Base-by-base conservation (phyloP, 2,329 filamentous ascomycete species). In the Cadophora sp. region DNA sequence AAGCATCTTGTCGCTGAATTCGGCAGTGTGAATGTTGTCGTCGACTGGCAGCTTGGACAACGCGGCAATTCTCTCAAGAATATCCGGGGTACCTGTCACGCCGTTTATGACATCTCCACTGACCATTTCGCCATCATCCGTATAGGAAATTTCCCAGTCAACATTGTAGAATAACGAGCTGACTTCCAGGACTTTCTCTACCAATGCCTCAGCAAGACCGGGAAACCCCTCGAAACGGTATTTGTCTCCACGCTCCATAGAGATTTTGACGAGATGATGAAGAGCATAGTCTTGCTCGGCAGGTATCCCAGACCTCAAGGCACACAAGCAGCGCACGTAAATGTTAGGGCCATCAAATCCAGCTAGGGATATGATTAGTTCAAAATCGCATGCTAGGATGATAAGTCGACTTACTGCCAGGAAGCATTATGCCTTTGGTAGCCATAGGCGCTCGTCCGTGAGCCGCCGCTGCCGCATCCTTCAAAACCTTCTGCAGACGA, bases 181-280 rank as follows among this genome's bases (percentile, higher is more conserved):
- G 50, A 97, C 86, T 70, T 94, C 89, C 61, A 97, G 83, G 1
- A 92, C 90, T 77, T 97, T 97, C 69, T 94, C 91, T 65, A 97
- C 89, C 11, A 99, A 85, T 3, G 92, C 92, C 79, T 98, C 96
- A 0, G 93, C 93, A 31, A 99, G 85, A 11, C 93, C 91, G 1
- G 92, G 91, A 74, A 97, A 98, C 5, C 93, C 92, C 74, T 97
- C 94, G 73, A 98, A 97, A 69, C 93, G 92, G 81, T 97, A 97
- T 79, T 97, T 97, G 78, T 98, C 96, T 56, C 95, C 95, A 53
- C 94, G 88, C 79, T 98, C 94, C 76, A 91, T 96, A 0, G 94
- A 97, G 31, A 98, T 97, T 78, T 97, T 97, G 68, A 98, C 94
- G 4, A 98, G 82, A 75, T 98, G 95, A 75, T 97, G 93, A 12